Evolutionary conservation across 345 rosid species (phyloP), one percentile per base, ranked within the genome.

Genomic region (Citrus glauca): DNA sequence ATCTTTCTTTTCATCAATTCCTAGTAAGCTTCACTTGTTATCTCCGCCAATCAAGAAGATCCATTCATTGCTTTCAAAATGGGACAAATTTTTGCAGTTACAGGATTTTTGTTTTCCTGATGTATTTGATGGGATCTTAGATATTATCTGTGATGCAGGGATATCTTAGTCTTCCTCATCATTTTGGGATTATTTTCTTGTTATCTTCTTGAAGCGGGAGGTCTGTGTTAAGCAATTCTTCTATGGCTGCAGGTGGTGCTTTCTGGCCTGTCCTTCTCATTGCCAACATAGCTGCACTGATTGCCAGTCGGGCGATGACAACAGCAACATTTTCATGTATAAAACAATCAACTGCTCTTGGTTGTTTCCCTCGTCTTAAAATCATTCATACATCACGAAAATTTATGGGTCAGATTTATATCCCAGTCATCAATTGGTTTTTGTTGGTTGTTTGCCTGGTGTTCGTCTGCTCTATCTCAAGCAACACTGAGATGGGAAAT

Each of bases 341-440:
- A 84, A 97, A 97, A 83, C 99, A 97, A 84, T 92, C 98, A 81
- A 91, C 93, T 55, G 95, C 91, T 59, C 95, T 97, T 76, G 99
- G 99, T 68, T 94, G 98, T 78, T 97, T 97, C 84, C 99, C 99
- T 65, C 98, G 98, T 70, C 97, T 97, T 66, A 97, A 97, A 88
- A 94, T 97, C 72, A 86, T 97, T 76, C 99, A 97, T 80, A 97
- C 99, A 27, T 97, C 98, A 72, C 94, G 98, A 78, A 97, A 97
- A 80, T 97, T 94, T 86, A 97, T 97, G 97, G 99, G 99, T 59
- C 98, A 97, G 87, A 94, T 97, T 55, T 97, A 97, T 83, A 97
- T 97, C 86, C 99, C 99, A n/a, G 98, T 95, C 83, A 83, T 97
- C 65, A 97, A 97, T 85, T 97, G 99, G 99, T 97, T 97, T 88